Evolutionary conservation across 345 rosid genomes (phyloP), one percentile per base, ranked within the genome.

Genomic region (Anacardium occidentale): DNA sequence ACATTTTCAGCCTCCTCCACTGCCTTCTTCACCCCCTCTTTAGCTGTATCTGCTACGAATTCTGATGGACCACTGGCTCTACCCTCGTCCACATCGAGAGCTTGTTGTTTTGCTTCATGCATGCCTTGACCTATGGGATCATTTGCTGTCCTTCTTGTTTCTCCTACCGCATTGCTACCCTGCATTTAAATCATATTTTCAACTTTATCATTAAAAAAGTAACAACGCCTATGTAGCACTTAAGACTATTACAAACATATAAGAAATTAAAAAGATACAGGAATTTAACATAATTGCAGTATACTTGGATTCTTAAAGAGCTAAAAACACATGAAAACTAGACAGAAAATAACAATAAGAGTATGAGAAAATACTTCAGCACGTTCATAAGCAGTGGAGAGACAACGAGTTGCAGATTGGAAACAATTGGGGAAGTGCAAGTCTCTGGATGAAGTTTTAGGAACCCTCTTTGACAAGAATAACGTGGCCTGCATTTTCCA

Each of bases 21-120:
- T 7, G 81, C 87, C 73, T 81, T 88, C 29, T 78, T 79, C 0
- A 76, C 83, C 4, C 83, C 86, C 18, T 86, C 85, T 69, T 77
- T 82, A 7, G 73, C 85, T 52, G 71, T 84, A 1, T 90, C 88
- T 14, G 77, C 67, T 64, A 73, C 78, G 58, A 70, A 79, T 26
- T 72, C 77, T 0, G 73, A 4, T 7, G 63, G 32, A 7, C 45
- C 61, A 22, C 79, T 61, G 2, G 77, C 66, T 52, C 56, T 73
- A 25, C 64, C 75, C 61, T 83, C 74, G 45, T 69, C 83, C 2
- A 10, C 34, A 34, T 57, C 79, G 10, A 71, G 25, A 2, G 77
- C 32, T 29, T 29, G 2, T 29, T 29, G 32, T 26, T 78, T 75
- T 20, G 76, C 79, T 40, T 71, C 77, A 14, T 71, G 9, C 74